These are phyloP conservation scores for Zopfia rhizophila DNA, from an alignment of 2,329 filamentous ascomycete genomes.

Conservation along the genomic window DNA sequence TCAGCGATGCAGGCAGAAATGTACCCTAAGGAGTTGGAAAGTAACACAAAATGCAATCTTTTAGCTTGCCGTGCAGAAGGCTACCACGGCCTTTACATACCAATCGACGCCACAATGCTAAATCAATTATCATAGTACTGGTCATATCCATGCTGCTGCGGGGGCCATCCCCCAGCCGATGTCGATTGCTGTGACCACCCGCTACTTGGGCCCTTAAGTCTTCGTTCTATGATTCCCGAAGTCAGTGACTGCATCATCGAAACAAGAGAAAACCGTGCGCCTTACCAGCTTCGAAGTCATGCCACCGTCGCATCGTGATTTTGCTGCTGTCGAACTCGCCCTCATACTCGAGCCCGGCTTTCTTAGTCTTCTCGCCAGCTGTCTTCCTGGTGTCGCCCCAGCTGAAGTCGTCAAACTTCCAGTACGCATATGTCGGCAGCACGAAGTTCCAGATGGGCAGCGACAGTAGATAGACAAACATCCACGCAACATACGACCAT, in stretches of 20 bases:
- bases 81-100: conserved; percentile 29
- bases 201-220: conserved; percentile 51
- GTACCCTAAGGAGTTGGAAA: conserved; percentile 28
- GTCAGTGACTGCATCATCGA: conserved; percentile 39
- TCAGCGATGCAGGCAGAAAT: conserved; percentile 38
- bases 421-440: conserved; percentile 92
- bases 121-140: conserved; percentile 51
- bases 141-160: conserved; percentile 51
- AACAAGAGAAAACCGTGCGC: conserved; percentile 17
- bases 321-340: conserved; percentile 98
- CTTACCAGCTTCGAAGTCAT: conserved; percentile 86
- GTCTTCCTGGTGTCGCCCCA: conserved; percentile 99
- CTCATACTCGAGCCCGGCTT: conserved; percentile 85
- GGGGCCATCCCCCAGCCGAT: conserved; percentile 45
- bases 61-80: conserved; percentile 31
- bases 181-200: conserved; percentile 51
- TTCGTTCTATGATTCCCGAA: conserved; percentile 50
- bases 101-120: conserved; percentile 40
- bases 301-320: conserved; percentile 99
- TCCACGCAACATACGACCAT: conserved; percentile 92
- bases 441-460: conserved; percentile 98
- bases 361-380: conserved; percentile 87
- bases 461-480: conserved; percentile 93
- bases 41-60: conserved; percentile 39
- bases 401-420: conserved; percentile 99